These are phyloP conservation scores for Triangularia verruculosa DNA, from an alignment of 2,329 filamentous ascomycete species.

Conservation along the genomic window DNA sequence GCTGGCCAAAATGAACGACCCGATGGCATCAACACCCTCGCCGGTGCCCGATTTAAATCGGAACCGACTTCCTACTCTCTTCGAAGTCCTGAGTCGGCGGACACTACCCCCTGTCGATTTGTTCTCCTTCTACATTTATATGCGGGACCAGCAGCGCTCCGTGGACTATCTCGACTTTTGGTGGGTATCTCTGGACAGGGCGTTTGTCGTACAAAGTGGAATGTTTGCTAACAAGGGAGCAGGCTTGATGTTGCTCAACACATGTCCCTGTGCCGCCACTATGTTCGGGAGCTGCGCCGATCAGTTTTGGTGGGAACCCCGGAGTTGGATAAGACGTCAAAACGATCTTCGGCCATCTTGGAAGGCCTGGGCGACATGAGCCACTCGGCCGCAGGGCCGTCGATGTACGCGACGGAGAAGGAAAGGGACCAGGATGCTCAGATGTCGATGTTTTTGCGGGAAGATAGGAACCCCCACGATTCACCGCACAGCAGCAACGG, in stretches of 20 bases:
- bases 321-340: constrained; percentile 80
- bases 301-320: constrained; percentile 92
- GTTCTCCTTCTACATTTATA: constrained; percentile 99
- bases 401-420: constrained; percentile 63
- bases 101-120: constrained; percentile 95
- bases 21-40: constrained; percentile 43
- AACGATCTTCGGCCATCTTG: constrained; percentile 77
- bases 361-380: constrained; percentile 69
- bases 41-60: constrained; percentile 61
- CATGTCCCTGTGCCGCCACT: constrained; percentile 95
- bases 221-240: constrained; percentile 18
- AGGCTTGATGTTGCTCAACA: constrained; percentile 99
- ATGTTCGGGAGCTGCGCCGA: constrained; percentile 89
- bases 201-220: background rate
- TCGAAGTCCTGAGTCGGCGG: constrained; percentile 89
- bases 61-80: constrained; percentile 88
- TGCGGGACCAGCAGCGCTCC: constrained; percentile 96
- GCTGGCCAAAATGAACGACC: constrained; percentile 37
- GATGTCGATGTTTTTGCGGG: constrained; percentile 84
- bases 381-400: constrained; percentile 56
- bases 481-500: constrained; percentile 52
- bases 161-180: constrained; percentile 99
- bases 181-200: constrained; percentile 52
- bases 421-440: constrained; percentile 81
- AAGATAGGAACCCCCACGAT: constrained; percentile 57